phyloP scores from a whole-genome alignment of 2,329 filamentous ascomycete genomes.

The Ustilaginoidea virens region DNA sequence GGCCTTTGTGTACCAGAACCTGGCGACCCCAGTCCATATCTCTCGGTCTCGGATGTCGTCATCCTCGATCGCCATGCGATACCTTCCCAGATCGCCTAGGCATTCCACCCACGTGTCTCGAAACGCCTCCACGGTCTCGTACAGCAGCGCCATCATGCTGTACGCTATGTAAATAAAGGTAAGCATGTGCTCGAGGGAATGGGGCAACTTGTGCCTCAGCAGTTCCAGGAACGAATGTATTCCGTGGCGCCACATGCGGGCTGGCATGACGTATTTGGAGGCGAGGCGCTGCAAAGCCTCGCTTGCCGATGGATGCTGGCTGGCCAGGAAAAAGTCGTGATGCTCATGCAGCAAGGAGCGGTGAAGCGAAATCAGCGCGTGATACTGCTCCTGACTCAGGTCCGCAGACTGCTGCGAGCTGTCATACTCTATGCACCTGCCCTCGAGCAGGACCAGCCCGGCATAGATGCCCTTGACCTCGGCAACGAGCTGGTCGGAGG shows the following conservation, averaged over 20 bases:
- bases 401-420: slow-evolving; percentile 33
- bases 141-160: slow-evolving; percentile 73
- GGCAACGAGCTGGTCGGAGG: slow-evolving; percentile 61
- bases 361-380: slow-evolving; percentile 69
- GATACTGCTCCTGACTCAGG: slow-evolving; percentile 59
- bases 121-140: slow-evolving; percentile 73
- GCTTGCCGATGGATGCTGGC: slow-evolving; percentile 68
- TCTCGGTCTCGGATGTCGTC: slow-evolving; percentile 61
- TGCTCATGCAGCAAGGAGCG: slow-evolving; percentile 69
- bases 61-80: slow-evolving; percentile 82
- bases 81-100: slow-evolving; percentile 70
- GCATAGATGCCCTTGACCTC: slow-evolving; percentile 78
- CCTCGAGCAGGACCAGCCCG: slow-evolving; percentile 73
- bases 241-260: slow-evolving; percentile 84
- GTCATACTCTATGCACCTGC: slow-evolving; percentile 74
- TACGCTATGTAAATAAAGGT: slow-evolving; percentile 83
- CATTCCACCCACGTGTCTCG: slow-evolving; percentile 91
- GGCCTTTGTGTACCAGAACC: slow-evolving; percentile 74
- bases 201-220: slow-evolving; percentile 56
- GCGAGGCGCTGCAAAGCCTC: slow-evolving; percentile 52
- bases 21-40: slow-evolving; percentile 65
- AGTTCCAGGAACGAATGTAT: slow-evolving; percentile 78
- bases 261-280: slow-evolving; percentile 78
- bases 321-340: slow-evolving; percentile 75
- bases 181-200: slow-evolving; percentile 75